phyloP scores from a whole-genome alignment of 768 basidiomycete species.

The Termitomyces titanicus region DNA sequence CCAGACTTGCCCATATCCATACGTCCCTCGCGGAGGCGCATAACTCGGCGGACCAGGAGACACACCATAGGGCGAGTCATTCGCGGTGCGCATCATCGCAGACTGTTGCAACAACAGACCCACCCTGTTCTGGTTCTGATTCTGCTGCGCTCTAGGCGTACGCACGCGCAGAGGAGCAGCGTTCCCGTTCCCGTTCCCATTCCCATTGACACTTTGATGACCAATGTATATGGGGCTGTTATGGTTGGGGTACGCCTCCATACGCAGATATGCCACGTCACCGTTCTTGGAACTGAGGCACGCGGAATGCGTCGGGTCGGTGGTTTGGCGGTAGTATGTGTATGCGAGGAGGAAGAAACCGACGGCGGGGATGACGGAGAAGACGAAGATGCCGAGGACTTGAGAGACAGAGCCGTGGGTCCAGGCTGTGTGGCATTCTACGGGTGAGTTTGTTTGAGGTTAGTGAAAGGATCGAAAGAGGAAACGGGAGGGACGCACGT shows the following conservation, averaged over 20 bases:
- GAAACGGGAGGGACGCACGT: slow-evolving; percentile 23
- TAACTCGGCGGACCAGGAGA: slow-evolving; percentile 27
- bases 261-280: slow-evolving; percentile 5
- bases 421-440: slow-evolving; percentile 39
- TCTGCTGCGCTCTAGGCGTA: background rate
- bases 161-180: background rate
- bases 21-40: background rate
- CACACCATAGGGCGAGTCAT: slow-evolving; percentile 23
- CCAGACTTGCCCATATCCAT: slow-evolving; percentile 5
- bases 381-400: slow-evolving; percentile 33
- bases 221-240: background rate
- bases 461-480: background rate
- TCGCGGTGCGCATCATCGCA: slow-evolving; percentile 24
- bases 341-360: slow-evolving; percentile 33
- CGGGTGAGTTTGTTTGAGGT: background rate
- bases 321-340: slow-evolving; percentile 37
- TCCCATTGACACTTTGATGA: background rate
- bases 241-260: slow-evolving; percentile 7
- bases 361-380: slow-evolving; percentile 33
- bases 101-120: background rate
- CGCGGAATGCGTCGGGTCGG: slow-evolving; percentile 34
- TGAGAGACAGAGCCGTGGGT: slow-evolving; percentile 32
- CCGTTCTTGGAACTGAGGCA: slow-evolving; percentile 18
- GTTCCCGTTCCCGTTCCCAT: background rate
- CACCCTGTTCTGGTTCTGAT: background rate